Evolutionary conservation across 192 early-diverging fungal species (phyloP), one percentile per base, ranked within the genome.

Genomic region (Umbelopsis ramanniana): DNA sequence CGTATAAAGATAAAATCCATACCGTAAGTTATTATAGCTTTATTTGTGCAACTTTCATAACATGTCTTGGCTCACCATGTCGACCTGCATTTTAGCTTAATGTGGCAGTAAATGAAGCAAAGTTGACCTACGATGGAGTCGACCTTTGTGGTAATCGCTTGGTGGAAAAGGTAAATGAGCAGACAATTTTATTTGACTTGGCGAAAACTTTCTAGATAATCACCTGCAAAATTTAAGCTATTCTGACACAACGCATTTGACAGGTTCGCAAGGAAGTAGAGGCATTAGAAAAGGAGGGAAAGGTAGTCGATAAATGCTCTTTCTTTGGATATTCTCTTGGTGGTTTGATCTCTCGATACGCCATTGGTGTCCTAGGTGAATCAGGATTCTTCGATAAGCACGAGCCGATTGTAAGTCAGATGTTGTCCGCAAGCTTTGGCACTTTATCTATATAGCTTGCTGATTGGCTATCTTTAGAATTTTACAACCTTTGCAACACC

Each of bases 401-500:
- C 17, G 54, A 82, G 55, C 85, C 87, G 12, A 35, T 79, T 52
- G 83, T 84, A 84, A 54, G 40, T 54, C 24, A 50, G 26, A 22
- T 4, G 33, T 37, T n/a, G 11, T 5, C 1, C 46, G 2, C 11
- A 8, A 7, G 37, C 12, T n/a, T 26, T 14, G 23, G 38, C 43
- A 21, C 54, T 71, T 12, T 4, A 35, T 10, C 15, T 21, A 53
- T 10, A 53, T 33, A 14, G 1, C 6, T 54, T 78, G 26, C 52
- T 66, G 33, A 52, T 54, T 21, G 11, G 5, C 38, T 35, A 26
- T 66, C n/a, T 55, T 21, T 70, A 82, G 81, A 72, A 80, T n/a
- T 87, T 87, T 72, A 72, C 77, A 5, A 85, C 88, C 6, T 85
- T 89, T 79, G 88, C 86, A 3, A 87, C 88, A 38, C 88, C 88